Conservation (phyloP, 306 rosid genomes). For the Quercus ilex region DNA sequence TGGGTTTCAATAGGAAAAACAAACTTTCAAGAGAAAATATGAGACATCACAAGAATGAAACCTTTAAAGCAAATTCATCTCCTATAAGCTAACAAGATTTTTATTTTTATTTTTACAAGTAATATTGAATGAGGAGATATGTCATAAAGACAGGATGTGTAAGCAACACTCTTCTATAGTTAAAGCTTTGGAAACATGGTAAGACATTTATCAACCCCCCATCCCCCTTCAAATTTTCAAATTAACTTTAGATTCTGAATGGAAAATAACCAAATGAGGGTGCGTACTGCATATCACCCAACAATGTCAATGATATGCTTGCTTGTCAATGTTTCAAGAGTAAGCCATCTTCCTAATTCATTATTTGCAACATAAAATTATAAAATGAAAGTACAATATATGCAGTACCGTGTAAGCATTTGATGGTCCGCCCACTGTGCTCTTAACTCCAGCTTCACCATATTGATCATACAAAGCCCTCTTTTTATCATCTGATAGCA, state of each 20-base stretch:
- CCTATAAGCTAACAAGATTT: background rate
- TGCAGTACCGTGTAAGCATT: conserved; percentile 78
- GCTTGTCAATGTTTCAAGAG: conserved; percentile 10
- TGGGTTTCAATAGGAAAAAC: background rate
- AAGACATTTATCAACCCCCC: too few species aligned
- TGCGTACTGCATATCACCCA: background rate
- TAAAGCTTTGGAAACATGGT: too few species aligned
- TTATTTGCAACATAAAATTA: background rate
- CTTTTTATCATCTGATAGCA: conserved; percentile 96
- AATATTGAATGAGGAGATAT: too few species aligned
- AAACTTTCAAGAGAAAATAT: background rate
- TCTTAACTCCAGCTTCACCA: conserved; percentile 96
- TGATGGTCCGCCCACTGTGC: conserved; percentile 81
- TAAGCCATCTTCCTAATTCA: background rate
- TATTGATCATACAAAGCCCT: conserved; percentile 94
- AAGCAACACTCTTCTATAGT: too few species aligned
- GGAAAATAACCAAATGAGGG: background rate
- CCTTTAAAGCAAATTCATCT: background rate
- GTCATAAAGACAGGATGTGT: too few species aligned
- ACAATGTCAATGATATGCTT: conserved; percentile 2
- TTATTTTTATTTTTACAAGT: too few species aligned
- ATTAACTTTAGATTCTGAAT: background rate
- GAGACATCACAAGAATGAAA: background rate
- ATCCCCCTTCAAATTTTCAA: too few species aligned
- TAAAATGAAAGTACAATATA: conserved; percentile 11